A percentile compares a stretch with the other conserved stretches of the same genome.
Conservation (phyloP, 208 protist genomes). For the Endotrypanum monterogeii region DNA sequence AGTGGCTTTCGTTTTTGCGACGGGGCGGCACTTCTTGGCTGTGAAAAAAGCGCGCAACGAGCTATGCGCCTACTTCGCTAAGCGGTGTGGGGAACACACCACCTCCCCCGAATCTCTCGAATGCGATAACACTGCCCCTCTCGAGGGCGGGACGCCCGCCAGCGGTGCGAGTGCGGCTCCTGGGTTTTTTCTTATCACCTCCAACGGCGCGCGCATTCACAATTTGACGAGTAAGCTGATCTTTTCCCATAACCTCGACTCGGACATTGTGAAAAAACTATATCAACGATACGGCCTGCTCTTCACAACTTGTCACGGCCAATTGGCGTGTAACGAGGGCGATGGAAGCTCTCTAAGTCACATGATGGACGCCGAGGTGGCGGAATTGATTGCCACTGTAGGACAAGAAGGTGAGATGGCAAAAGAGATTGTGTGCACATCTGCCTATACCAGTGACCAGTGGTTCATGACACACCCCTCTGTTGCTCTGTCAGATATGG, state of each 20-base stretch:
- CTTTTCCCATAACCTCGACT: slow-evolving; percentile 53
- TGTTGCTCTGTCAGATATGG: slow-evolving; percentile 37
- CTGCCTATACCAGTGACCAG: slow-evolving; percentile 49
- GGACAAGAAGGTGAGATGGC: slow-evolving; percentile 31
- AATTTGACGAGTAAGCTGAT: slow-evolving; percentile 34
- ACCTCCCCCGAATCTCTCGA: background rate
- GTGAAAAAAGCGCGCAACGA: slow-evolving; percentile 22
- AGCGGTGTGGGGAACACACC: slow-evolving; percentile 11
- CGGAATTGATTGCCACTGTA: background rate
- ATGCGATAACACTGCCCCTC: background rate
- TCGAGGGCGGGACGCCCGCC: background rate
- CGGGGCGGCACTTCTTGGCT: slow-evolving; percentile 53
- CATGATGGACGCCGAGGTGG: background rate
- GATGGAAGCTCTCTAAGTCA: slow-evolving; percentile 1
- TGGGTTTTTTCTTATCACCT: slow-evolving; percentile 34
- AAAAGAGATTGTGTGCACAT: slow-evolving; percentile 37
- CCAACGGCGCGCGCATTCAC: slow-evolving; percentile 50
- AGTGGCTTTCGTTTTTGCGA: slow-evolving; percentile 40
- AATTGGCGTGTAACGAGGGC: background rate
- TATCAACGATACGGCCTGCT: slow-evolving; percentile 35
- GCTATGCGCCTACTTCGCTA: slow-evolving; percentile 34
- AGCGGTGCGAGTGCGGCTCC: slow-evolving; percentile 13
- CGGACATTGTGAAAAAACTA: slow-evolving; percentile 39
- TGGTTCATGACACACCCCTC: slow-evolving; percentile 52
- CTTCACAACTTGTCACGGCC: slow-evolving; percentile 35